Percentiles rank a stretch among this genome's conserved stretches.
phyloP scores from a whole-genome alignment of 331 rosid genomes.

The Acacia pycnantha region DNA sequence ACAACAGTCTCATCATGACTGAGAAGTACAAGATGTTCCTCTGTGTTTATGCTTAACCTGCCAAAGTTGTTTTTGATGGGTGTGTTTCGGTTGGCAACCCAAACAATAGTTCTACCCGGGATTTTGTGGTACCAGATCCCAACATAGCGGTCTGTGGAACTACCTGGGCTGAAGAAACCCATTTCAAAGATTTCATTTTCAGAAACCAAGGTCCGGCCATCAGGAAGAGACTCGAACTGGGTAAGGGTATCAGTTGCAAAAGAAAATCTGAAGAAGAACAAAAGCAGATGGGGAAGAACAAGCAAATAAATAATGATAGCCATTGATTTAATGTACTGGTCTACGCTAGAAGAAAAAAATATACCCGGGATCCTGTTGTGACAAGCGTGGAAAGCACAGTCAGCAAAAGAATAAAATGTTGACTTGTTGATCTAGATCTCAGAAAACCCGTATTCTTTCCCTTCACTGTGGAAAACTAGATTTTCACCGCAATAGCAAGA shows the following conservation, averaged over 20 bases:
- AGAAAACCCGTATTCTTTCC: background rate
- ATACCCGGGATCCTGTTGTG: background rate
- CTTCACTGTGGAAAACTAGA: background rate
- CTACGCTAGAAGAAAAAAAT: background rate
- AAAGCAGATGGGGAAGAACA: background rate
- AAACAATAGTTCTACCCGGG: conserved; percentile 28
- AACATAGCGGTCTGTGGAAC: conserved; percentile 22
- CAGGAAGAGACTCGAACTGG: conserved; percentile 23
- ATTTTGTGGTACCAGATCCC: conserved; percentile 48
- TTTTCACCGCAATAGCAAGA: background rate
- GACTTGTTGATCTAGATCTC: background rate
- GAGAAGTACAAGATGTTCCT: conserved; percentile 32
- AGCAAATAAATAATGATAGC: background rate
- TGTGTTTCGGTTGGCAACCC: conserved; percentile 46
- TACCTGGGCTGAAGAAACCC: conserved; percentile 54
- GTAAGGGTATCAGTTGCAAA: conserved; percentile 28
- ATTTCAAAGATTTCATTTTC: conserved; percentile 35
- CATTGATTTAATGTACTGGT: background rate
- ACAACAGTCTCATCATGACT: conserved; percentile 1
- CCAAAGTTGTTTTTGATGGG: conserved; percentile 32
- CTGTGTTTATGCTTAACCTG: conserved; percentile 12
- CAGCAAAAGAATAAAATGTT: background rate
- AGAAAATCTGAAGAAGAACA: background rate
- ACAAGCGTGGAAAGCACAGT: background rate
- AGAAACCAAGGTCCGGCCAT: conserved; percentile 27